These are phyloP conservation scores for Phellopilus nigrolimitatus DNA, from an alignment of 1,284 basidiomycete genomes.

Conservation along the genomic window DNA sequence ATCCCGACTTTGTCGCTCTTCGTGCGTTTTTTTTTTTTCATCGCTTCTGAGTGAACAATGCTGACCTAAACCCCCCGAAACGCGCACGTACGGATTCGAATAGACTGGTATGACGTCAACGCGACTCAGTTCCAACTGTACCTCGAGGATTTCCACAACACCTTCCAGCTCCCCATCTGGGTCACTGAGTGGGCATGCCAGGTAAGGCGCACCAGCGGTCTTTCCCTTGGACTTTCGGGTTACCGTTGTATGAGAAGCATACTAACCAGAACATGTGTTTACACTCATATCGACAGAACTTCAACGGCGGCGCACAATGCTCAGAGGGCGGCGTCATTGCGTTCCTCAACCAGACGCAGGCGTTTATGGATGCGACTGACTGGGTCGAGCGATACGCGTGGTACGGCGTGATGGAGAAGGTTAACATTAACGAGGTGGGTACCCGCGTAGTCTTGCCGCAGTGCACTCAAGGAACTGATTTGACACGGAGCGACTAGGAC, in stretches of 20 bases:
- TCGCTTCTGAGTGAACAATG: neutral
- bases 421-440: conserved; percentile 31
- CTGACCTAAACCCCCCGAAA: neutral
- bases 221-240: neutral
- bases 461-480: too few species aligned
- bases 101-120: conserved; percentile 38
- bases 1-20: conserved; percentile 40
- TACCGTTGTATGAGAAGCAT: neutral
- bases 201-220: conserved; percentile 20
- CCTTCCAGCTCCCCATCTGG: conserved; percentile 37
- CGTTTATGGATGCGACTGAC: conserved; percentile 36
- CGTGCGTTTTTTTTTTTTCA: conserved; percentile 26
- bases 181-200: conserved; percentile 41
- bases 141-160: conserved; percentile 36
- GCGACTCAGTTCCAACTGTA: conserved; percentile 35
- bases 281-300: conserved; percentile 29
- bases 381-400: conserved; percentile 46
- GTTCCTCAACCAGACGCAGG: conserved; percentile 38
- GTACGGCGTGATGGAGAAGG: conserved; percentile 39
- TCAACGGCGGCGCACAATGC: conserved; percentile 33
- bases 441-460: too few species aligned
- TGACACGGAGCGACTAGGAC: too few species aligned
- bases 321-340: conserved; percentile 32
- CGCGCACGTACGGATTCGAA: neutral
- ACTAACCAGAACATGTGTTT: neutral